A percentile compares a stretch with the other conserved stretches of the same genome.
Conservation (phyloP, 345 rosid genomes). For the Physaria fendleri region DNA sequence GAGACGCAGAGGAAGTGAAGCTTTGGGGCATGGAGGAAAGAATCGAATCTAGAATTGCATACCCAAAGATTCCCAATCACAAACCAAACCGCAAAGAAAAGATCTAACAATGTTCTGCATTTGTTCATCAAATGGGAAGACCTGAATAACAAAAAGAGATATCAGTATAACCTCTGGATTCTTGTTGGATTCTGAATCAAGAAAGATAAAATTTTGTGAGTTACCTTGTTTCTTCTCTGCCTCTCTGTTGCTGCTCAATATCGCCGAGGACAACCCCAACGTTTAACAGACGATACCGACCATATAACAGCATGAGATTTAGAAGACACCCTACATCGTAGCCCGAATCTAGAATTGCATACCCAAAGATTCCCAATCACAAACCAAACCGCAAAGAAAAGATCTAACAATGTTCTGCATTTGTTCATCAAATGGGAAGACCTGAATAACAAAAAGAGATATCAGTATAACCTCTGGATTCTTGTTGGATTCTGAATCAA, state of each 20-base stretch:
- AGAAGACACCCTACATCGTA: too few species aligned
- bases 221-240: conserved; percentile 76
- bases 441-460: conserved; percentile 37
- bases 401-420: conserved; percentile 84
- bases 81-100: conserved; percentile 99
- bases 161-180: conserved; percentile 1
- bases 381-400: conserved; percentile 99
- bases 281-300: too few species aligned
- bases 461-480: conserved; percentile 1
- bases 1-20: conserved; percentile 85
- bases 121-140: conserved; percentile 76
- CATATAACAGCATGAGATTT: too few species aligned
- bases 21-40: conserved; percentile 71
- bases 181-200: background rate
- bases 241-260: conserved; percentile 66
- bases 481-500: background rate
- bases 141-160: conserved; percentile 37
- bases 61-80: conserved; percentile 99
- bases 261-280: too few species aligned
- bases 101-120: conserved; percentile 84
- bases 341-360: conserved; percentile 89
- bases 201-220: background rate
- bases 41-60: conserved; percentile 80
- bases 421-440: conserved; percentile 76
- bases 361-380: conserved; percentile 99